Conservation (phyloP, 352 stramenopile species). For the Phytophthora cajani region DNA sequence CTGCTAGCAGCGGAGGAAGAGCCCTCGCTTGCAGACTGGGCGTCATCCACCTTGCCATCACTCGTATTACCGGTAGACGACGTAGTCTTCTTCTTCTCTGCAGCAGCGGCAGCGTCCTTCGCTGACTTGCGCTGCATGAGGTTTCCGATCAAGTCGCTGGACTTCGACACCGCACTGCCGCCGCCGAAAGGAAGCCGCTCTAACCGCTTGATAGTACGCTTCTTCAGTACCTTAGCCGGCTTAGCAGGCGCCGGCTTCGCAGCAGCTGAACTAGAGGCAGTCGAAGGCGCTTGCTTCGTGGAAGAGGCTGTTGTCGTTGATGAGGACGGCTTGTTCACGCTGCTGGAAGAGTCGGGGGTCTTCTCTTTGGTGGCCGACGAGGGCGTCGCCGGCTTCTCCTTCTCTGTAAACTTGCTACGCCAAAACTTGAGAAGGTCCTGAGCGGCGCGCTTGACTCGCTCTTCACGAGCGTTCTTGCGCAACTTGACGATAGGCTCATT, state of each 20-base stretch:
- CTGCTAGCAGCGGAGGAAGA: constrained; percentile 20
- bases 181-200: constrained; percentile 73
- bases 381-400: constrained; percentile 56
- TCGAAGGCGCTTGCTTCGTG: constrained; percentile 23
- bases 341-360: constrained; percentile 16
- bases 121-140: constrained; percentile 85
- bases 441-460: constrained; percentile 78
- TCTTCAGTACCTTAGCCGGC: constrained; percentile 60
- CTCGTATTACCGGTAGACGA: constrained; percentile 32
- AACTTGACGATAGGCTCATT: constrained; percentile 91
- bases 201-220: constrained; percentile 79
- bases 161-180: constrained; percentile 68
- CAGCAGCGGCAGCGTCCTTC: constrained; percentile 60
- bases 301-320: constrained; percentile 30
- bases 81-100: constrained; percentile 50
- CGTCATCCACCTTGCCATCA: constrained; percentile 27
- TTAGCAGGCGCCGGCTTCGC: constrained; percentile 27
- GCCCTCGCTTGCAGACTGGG: constrained; percentile 25
- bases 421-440: constrained; percentile 89
- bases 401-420: constrained; percentile 86
- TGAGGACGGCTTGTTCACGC: constrained; percentile 19
- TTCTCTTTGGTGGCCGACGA: constrained; percentile 33
- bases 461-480: constrained; percentile 77
- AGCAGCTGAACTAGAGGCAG: constrained; percentile 19
- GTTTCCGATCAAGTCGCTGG: constrained; percentile 82